Evolutionary conservation across 192 early-diverging fungal species (phyloP).

Genomic region (Pecoramyces ruminantium): DNA sequence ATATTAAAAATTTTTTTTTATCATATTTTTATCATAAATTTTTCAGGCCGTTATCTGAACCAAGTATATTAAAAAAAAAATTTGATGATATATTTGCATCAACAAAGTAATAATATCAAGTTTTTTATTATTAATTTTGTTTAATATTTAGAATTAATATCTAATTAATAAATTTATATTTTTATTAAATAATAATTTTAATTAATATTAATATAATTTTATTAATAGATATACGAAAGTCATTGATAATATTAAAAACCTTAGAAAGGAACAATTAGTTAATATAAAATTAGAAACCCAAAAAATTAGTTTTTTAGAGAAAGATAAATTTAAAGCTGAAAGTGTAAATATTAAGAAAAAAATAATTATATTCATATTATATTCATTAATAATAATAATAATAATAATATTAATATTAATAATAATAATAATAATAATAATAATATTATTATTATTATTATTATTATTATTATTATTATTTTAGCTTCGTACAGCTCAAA

Average conservation of each 20-base stretch:
- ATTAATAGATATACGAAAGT: conserved; percentile 80
- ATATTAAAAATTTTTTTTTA: too few species aligned
- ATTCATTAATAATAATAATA: too few species aligned
- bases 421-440: too few species aligned
- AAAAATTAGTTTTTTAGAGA: conserved; percentile 45
- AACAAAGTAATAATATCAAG: conserved; percentile 33
- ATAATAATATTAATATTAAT: too few species aligned
- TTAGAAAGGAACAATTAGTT: conserved; percentile 48
- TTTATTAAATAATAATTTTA: too few species aligned
- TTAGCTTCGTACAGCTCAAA: neutral
- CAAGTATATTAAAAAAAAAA: conserved; percentile 71
- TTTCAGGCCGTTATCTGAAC: conserved; percentile 73
- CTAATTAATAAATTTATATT: too few species aligned
- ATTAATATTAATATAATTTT: too few species aligned
- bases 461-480: too few species aligned
- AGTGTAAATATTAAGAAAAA: conserved; percentile 14
- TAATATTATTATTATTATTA: too few species aligned
- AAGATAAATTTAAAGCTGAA: conserved; percentile 54
- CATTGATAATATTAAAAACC: conserved; percentile 57
- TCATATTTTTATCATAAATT: too few species aligned
- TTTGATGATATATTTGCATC: conserved; percentile 98
- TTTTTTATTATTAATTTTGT: neutral
- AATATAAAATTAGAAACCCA: conserved; percentile 43
- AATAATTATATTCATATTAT: too few species aligned
- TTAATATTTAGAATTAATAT: neutral